Evolutionary conservation across 768 basidiomycete species (phyloP).

Genomic region (Phylloporus sp.): DNA sequence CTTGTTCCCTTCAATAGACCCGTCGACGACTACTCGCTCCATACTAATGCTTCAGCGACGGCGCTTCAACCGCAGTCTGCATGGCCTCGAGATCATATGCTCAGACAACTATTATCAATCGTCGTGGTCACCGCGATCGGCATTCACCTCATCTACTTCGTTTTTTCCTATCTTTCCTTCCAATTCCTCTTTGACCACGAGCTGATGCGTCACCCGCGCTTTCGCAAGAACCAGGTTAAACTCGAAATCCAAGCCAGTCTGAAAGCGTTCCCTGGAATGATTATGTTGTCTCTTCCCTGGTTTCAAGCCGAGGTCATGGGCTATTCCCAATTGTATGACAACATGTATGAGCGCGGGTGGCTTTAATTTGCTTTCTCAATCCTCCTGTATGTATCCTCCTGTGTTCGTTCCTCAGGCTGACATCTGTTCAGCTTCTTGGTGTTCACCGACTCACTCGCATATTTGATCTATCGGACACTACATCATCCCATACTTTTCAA

Average conservation of each 20-base stretch:
- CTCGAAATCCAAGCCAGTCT: conserved; percentile 74
- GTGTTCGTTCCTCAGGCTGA: neutral
- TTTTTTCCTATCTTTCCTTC: conserved; percentile 80
- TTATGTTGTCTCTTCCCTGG: conserved; percentile 82
- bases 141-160: conserved; percentile 80
- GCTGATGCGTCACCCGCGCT: conserved; percentile 92
- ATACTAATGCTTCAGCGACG: conserved; percentile 36
- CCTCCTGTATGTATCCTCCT: conserved; percentile 48
- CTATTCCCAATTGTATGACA: conserved; percentile 71
- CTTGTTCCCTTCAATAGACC: conserved; percentile 54
- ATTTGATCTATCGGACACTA: conserved; percentile 79
- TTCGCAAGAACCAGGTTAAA: conserved; percentile 80
- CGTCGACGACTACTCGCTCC: conserved; percentile 33
- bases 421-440: conserved; percentile 54
- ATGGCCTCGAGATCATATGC: conserved; percentile 81
- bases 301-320: conserved; percentile 91
- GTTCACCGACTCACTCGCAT: conserved; percentile 90
- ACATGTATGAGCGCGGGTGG: conserved; percentile 75
- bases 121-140: conserved; percentile 67
- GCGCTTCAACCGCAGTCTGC: conserved; percentile 59
- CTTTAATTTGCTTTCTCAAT: conserved; percentile 62
- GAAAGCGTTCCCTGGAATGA: conserved; percentile 77
- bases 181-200: conserved; percentile 85
- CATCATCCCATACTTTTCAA: too few species aligned
- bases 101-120: conserved; percentile 72